phyloP scores from a whole-genome alignment of 306 rosid species.

The Carpinus viminea region DNA sequence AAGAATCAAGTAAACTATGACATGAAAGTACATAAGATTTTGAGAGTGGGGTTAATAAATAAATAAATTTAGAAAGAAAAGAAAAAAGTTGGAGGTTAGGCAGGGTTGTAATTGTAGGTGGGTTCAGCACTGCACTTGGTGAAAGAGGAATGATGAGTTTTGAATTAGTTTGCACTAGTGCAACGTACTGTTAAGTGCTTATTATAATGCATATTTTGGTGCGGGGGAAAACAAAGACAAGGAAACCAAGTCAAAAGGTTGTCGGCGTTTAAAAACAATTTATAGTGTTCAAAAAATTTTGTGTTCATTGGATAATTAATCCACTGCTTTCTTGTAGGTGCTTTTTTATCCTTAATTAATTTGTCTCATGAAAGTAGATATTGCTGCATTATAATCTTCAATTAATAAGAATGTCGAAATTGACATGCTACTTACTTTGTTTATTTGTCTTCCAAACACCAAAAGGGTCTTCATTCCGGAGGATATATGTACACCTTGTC shows the following conservation, averaged over 20 bases:
- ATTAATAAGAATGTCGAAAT: not conserved
- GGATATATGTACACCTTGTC: too few species aligned
- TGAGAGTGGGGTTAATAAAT: too few species aligned
- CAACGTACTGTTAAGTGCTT: slow-evolving; percentile 15
- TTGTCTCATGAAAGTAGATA: slow-evolving; percentile 17
- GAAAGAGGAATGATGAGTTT: slow-evolving; percentile 24
- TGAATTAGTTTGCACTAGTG: slow-evolving; percentile 10
- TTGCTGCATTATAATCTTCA: not conserved
- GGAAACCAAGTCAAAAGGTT: slow-evolving; percentile 38
- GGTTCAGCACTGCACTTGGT: slow-evolving; percentile 21
- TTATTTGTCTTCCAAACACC: not conserved
- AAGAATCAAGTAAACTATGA: too few species aligned
- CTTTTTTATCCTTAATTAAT: not conserved
- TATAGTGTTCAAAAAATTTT: slow-evolving; percentile 32
- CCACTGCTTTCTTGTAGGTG: not conserved
- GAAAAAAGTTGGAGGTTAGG: not conserved
- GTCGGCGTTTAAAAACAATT: slow-evolving; percentile 32
- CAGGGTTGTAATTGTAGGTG: not conserved
- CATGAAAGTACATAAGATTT: too few species aligned
- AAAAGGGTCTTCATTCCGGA: not conserved
- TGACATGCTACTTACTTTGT: not conserved
- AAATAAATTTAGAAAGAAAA: not conserved
- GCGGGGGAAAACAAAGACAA: slow-evolving; percentile 37
- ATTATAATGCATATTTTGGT: slow-evolving; percentile 22
- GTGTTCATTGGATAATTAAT: slow-evolving; percentile 23